Evolutionary conservation across 495 filamentous ascomycete species (phyloP).

Genomic region (Neurospora sp.): DNA sequence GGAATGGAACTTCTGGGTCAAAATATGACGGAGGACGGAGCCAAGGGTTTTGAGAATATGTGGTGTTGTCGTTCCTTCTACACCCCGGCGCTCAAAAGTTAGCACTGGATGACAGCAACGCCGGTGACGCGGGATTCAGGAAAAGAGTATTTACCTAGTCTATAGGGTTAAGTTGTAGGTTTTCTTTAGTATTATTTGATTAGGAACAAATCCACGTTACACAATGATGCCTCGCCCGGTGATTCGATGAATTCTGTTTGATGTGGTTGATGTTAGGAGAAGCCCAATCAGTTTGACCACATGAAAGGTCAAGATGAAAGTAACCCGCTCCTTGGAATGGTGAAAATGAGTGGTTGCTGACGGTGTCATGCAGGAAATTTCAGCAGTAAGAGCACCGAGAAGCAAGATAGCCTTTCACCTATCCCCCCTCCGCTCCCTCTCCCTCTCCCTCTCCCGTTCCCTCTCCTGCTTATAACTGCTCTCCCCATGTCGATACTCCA

Average conservation of each 20-base stretch:
- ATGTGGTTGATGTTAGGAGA: neutral
- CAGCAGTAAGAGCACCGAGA: neutral
- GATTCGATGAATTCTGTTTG: neutral
- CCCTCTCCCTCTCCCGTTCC: constrained; percentile 32
- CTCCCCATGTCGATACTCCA: constrained; percentile 28
- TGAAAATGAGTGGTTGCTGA: neutral
- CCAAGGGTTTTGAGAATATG: neutral
- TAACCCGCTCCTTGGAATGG: neutral
- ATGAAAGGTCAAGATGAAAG: neutral
- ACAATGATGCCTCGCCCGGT: neutral
- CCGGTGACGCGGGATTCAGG: neutral
- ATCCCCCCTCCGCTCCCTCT: constrained; percentile 26
- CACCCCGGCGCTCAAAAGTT: neutral
- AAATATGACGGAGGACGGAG: neutral
- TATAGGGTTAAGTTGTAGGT: neutral
- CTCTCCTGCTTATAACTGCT: constrained; percentile 36
- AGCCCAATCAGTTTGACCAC: neutral
- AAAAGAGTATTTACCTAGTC: neutral
- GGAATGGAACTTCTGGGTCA: neutral
- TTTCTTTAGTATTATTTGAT: neutral
- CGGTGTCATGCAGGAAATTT: neutral
- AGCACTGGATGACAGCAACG: neutral
- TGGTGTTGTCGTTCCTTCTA: neutral
- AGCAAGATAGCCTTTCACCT: constrained; percentile 14
- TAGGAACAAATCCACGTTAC: neutral